Base-by-base conservation (phyloP, 495 filamentous ascomycete genomes). In the Durotheca rogersii region DNA sequence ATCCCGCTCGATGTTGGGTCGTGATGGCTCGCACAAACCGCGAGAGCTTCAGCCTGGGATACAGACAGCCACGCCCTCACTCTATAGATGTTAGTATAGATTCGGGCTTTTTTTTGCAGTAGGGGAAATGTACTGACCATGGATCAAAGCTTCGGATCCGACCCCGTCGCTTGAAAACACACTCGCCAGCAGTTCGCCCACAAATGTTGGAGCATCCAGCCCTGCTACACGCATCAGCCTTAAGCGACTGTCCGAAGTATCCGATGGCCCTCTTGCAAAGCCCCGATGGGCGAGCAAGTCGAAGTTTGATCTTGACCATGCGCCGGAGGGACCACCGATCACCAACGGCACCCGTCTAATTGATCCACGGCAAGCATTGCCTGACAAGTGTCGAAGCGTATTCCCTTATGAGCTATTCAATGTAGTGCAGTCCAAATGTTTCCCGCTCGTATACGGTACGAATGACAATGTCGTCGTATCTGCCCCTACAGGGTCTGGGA, bases 401-500 rank as follows among this genome's bases (percentile, higher is more conserved):
- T 98, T 96, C 61, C 77, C 81, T 5, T 95, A 88, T 56, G 81
- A 83, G 0, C 62, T 92, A 0, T 91, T 98, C 71, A 98, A 98
- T 52, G 90, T 87, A 10, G 79, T 96, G 1, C 93, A 98, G 61
- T 96, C 92, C 0, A 90, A 86, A 61, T 93, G 86, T 55, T 97
- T 94, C 52, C 59, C 79, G 0, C 56, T 80, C 0, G 78, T 89
- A 1, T 97, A 90, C 66, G 69, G 78, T 3, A 79, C 80, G 4
- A 80, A 85, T 56, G 83, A 94, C 64, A 98, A 97, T 52, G 69
- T 96, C 6, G 89, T 97, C 0, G 74, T 97, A 17, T 84, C 91
- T 4, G 87, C 93, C 11, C 93, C 93, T 0, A 98, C 93, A 0
- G 92, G 92, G 7, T 91, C 90, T 60, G 93, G 93, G 5, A 98